These are phyloP conservation scores for Solioccasus polychromus DNA, from an alignment of 768 basidiomycete species.

Conservation along the genomic window DNA sequence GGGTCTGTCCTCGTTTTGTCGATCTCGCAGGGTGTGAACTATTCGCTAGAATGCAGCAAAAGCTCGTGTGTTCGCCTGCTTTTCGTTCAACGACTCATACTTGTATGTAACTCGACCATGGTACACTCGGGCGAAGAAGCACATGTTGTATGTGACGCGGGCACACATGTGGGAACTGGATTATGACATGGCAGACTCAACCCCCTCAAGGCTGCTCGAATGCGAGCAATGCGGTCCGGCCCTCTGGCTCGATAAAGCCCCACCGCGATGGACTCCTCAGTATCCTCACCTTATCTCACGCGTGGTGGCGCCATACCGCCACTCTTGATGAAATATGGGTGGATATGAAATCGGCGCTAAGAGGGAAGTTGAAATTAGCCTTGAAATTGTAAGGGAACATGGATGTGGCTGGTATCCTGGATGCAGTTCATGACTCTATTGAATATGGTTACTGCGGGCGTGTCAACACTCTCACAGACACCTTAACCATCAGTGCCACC, in stretches of 20 bases:
- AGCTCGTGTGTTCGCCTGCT: too few species aligned
- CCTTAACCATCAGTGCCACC: not conserved
- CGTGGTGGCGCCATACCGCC: constrained; percentile 4
- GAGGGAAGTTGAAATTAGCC: not conserved
- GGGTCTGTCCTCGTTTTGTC: too few species aligned
- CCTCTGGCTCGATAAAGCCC: constrained; percentile 1
- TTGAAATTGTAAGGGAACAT: not conserved
- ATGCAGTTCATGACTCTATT: not conserved
- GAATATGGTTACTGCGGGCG: not conserved
- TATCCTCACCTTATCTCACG: not conserved
- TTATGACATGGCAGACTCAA: constrained; percentile 2
- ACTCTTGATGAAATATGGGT: not conserved
- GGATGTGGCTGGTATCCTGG: too few species aligned
- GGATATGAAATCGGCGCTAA: not conserved
- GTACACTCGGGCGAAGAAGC: too few species aligned
- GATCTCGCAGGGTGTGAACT: too few species aligned
- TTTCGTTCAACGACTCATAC: too few species aligned
- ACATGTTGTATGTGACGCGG: not conserved
- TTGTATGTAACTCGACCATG: too few species aligned
- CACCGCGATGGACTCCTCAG: not conserved
- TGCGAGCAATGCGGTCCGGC: not conserved
- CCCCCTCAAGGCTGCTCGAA: constrained; percentile 1
- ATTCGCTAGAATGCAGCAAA: too few species aligned
- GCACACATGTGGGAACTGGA: not conserved
- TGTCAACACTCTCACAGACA: not conserved